phyloP scores from a whole-genome alignment of 805 yeast genomes.

The Clavispora carvajalis region DNA sequence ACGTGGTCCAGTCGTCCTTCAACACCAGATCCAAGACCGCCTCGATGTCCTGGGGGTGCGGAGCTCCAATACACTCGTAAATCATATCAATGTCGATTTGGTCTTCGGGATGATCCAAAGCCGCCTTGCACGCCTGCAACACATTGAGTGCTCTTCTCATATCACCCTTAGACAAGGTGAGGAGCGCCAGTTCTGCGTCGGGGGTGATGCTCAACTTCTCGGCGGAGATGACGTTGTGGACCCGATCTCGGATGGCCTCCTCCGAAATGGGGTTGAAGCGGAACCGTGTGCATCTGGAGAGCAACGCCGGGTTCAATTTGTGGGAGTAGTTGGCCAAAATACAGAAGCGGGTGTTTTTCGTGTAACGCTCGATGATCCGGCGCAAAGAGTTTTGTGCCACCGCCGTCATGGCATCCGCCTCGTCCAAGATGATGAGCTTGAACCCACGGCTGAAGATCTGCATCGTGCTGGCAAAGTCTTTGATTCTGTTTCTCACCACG shows the following conservation, averaged over 20 bases:
- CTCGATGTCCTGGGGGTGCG: constrained; percentile 82
- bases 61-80: constrained; percentile 94
- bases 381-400: constrained; percentile 82
- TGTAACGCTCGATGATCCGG: constrained; percentile 84
- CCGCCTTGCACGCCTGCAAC: constrained; percentile 87
- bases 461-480: constrained; percentile 91
- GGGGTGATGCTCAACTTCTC: constrained; percentile 58
- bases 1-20: constrained; percentile 83
- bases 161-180: constrained; percentile 82
- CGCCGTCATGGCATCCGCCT: constrained; percentile 91
- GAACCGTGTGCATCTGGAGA: constrained; percentile 93
- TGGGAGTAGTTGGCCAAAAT: constrained; percentile 94
- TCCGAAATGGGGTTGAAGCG: constrained; percentile 78
- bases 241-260: constrained; percentile 62
- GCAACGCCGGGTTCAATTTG: constrained; percentile 88
- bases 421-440: constrained; percentile 88
- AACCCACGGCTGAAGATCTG: constrained; percentile 86
- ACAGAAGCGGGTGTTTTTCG: constrained; percentile 92
- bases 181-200: constrained; percentile 60
- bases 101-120: constrained; percentile 40
- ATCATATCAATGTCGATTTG: constrained; percentile 67
- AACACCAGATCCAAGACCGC: constrained; percentile 70
- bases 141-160: constrained; percentile 95
- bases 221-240: constrained; percentile 59
- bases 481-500: constrained; percentile 95